phyloP scores from a whole-genome alignment of 345 rosid species.

The Aquilaria sinensis region DNA sequence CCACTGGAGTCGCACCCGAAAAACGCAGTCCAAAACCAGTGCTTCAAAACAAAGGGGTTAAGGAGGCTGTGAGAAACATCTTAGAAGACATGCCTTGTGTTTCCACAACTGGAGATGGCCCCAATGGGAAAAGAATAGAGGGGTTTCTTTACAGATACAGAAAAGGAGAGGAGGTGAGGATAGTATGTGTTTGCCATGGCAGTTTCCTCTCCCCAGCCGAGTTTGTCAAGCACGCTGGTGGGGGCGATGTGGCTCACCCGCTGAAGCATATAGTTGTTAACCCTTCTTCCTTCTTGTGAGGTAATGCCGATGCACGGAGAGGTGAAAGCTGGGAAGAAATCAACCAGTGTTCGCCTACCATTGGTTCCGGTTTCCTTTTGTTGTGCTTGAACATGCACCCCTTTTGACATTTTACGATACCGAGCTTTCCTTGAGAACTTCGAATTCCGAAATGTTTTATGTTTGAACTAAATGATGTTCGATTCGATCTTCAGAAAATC shows the following conservation, averaged over 20 bases:
- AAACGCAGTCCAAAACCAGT: slow-evolving; percentile 1
- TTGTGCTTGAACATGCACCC: slow-evolving; percentile 9
- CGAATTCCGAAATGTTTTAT: no score
- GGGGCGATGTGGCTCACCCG: slow-evolving; percentile 57
- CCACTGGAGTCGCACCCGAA: neutral
- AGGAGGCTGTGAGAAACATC: slow-evolving; percentile 30
- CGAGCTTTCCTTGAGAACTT: slow-evolving; percentile 6
- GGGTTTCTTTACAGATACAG: slow-evolving; percentile 75
- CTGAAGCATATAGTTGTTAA: slow-evolving; percentile 75
- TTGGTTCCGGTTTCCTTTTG: neutral
- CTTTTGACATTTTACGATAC: neutral
- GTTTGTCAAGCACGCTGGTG: slow-evolving; percentile 86
- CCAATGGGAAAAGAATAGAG: slow-evolving; percentile 62
- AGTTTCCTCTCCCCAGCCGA: slow-evolving; percentile 76
- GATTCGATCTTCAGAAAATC: no score
- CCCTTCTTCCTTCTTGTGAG: slow-evolving; percentile 40
- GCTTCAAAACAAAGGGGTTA: slow-evolving; percentile 7
- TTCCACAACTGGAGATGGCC: slow-evolving; percentile 72
- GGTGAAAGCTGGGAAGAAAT: slow-evolving; percentile 5
- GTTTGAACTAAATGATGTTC: no score
- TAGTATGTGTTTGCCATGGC: slow-evolving; percentile 89
- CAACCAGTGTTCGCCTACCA: slow-evolving; percentile 2
- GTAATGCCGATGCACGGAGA: neutral
- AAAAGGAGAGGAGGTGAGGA: slow-evolving; percentile 74
- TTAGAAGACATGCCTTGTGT: slow-evolving; percentile 87